phyloP scores from a whole-genome alignment of 768 basidiomycete genomes.

The Tricholoma terreum region DNA sequence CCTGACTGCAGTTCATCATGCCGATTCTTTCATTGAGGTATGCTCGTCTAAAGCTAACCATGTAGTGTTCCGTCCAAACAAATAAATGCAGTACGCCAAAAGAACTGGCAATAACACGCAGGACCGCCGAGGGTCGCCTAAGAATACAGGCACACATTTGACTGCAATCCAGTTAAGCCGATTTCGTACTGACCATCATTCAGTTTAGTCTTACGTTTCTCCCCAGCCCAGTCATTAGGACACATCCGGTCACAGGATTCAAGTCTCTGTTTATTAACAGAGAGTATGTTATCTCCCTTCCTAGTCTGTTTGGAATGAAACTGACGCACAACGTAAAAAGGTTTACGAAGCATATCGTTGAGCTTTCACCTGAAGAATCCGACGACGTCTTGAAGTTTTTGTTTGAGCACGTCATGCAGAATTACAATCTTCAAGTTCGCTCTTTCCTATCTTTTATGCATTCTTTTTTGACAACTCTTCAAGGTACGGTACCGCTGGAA shows the following conservation, averaged over 20 bases:
- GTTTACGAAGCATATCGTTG: conserved; percentile 55
- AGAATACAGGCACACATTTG: conserved; percentile 47
- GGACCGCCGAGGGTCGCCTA: conserved; percentile 48
- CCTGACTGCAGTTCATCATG: conserved; percentile 53
- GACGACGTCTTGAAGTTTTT: conserved; percentile 47
- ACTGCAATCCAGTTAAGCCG: conserved; percentile 47
- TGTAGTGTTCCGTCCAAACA: background rate
- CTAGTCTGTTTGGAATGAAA: too few species aligned
- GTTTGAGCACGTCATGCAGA: conserved; percentile 48
- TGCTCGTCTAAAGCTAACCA: background rate
- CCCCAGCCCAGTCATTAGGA: conserved; percentile 47
- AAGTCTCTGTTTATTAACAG: conserved; percentile 55
- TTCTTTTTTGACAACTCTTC: conserved; percentile 1
- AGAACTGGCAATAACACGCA: conserved; percentile 29
- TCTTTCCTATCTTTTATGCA: too few species aligned
- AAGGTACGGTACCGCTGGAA: conserved; percentile 51
- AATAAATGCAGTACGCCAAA: conserved; percentile 26
- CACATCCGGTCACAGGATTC: conserved; percentile 60
- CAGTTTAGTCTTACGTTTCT: background rate
- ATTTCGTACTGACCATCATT: background rate
- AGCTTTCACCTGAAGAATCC: conserved; percentile 52
- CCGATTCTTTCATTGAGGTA: conserved; percentile 39
- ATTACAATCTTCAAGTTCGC: conserved; percentile 53
- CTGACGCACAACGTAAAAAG: conserved; percentile 20
- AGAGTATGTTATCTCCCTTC: conserved; percentile 28